Base-by-base conservation (phyloP, 192 early-diverging fungal genomes). In the Dispira simplex region DNA sequence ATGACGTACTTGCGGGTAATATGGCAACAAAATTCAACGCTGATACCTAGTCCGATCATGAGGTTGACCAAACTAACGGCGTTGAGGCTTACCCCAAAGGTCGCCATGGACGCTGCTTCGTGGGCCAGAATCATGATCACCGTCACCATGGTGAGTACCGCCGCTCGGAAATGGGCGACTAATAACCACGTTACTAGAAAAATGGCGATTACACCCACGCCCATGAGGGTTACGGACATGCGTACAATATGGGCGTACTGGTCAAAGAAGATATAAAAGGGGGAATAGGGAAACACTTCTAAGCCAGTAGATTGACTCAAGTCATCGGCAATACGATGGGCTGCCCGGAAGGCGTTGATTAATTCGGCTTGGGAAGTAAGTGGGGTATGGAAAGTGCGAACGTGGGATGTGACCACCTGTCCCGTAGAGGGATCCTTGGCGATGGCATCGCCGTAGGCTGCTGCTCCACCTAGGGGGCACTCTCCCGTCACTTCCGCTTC, bases 251-350 rank as follows among this genome's bases (percentile, higher is more conserved):
- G 70, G 11, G 75, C 65, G 54, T 85, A 85, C 69, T 85, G 83
- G 63, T 81, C 83, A 67, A 85, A 85, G 67, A 85, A 85, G 52
- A 83, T 74, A 63, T 85, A 83, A 64, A 81, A 83, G 5, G 83
- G 71, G 0, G 81, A 82, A 55, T 85, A 85, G 0, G 82, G 78
- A 52, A 78, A 83, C 5, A 85, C 80, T 16, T 70, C 70, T 4
- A 80, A 26, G 1, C 71, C 75, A 8, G 66, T 71, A 8, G 75
- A 64, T 18, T 65, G 56, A 28, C 70, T 69, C 0, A 82, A 67
- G 10, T 75, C 69, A 0, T 77, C 65, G n/a, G 82, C 74, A 44
- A 85, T 81, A 28, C 83, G 77, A 47, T 76, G 75, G 5, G 79
- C 79, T 3, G 77, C 71, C 45, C 68, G 74, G 65, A 79, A 79